Base-by-base conservation (phyloP, 345 rosid genomes). In the Limnanthes douglasii region DNA sequence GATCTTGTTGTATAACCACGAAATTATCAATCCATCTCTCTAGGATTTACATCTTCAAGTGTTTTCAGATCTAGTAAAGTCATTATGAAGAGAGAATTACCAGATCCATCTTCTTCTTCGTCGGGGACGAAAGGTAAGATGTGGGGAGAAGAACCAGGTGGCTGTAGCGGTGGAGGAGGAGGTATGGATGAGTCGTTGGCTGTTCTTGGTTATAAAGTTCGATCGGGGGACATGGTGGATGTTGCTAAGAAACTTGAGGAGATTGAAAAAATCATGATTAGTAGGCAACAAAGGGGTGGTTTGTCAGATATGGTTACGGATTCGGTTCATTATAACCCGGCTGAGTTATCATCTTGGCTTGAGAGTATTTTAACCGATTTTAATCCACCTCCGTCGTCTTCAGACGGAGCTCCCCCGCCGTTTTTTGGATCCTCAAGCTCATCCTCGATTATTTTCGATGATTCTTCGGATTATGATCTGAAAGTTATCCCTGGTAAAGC, bases 151-250 rank as follows among this genome's bases (percentile, higher is more conserved):
- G 83, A 63, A 11, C n/a, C n/a, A n/a, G n/a, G n/a, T n/a, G n/a
- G n/a, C n/a, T n/a, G n/a, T n/a, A 68, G 54, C 1, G 75, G 35
- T 3, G 43, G 42, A 2, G 63, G 41, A 32, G 61, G 50, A 4
- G 72, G 69, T 11, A 61, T 78, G 92, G 94, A 82, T n/a, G 94
- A 78, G 64, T 64, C 69, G 4, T 31, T 82, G 11, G 90, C 76
- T 0, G 68, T 59, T 30, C 35, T 78, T 37, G 94, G 94, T 1
- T 82, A 78, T 65, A 72, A 72, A 43, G 94, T 82, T 0, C 50
- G 61, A 38, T 50, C 90, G 2, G 64, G 85, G 0, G 90, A 82
- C 49, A 82, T 82, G 94, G 82, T 66, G 0, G 90, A 74, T 1
- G 94, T 82, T 3, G 94, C 90, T 10, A 76, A 59, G 6, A 82